These are phyloP conservation scores for Candida taoyuanica DNA, from an alignment of 805 yeast species.

Conservation along the genomic window DNA sequence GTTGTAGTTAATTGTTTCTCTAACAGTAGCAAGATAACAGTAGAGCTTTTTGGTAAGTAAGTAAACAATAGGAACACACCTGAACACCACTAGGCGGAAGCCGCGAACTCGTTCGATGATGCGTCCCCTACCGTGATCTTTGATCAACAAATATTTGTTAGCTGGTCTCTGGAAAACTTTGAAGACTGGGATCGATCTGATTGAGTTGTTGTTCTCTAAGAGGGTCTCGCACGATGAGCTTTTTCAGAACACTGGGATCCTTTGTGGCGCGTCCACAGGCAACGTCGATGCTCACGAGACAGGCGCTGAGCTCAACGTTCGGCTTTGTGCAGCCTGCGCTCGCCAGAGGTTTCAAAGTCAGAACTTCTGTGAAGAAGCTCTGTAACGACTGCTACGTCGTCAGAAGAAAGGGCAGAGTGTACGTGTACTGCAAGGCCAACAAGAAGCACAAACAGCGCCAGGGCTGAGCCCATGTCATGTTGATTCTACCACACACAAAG, in stretches of 20 bases:
- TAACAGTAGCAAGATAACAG: neutral
- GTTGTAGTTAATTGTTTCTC: neutral
- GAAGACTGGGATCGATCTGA: neutral
- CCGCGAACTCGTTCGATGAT: neutral
- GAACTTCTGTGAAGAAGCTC: constrained; percentile 89
- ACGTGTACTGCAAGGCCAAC: constrained; percentile 88
- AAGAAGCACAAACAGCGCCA: constrained; percentile 95
- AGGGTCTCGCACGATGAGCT: constrained; percentile 9
- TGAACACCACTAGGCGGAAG: neutral
- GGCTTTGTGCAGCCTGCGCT: constrained; percentile 28
- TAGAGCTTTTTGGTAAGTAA: neutral
- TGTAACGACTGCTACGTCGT: constrained; percentile 87
- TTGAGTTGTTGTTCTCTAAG: neutral
- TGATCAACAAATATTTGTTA: neutral
- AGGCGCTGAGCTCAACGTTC: constrained; percentile 12
- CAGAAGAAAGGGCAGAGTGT: constrained; percentile 91
- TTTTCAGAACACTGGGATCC: constrained; percentile 19
- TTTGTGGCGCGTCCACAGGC: constrained; percentile 20
- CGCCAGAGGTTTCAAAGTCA: constrained; percentile 79
- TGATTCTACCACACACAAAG: neutral
- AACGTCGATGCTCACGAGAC: constrained; percentile 15
- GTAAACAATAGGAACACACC: neutral
- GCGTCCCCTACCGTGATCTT: too few species aligned
- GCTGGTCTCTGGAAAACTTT: constrained; percentile 5
- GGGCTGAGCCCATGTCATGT: constrained; percentile 37